Evolutionary conservation across 306 rosid genomes (phyloP), one percentile per base, ranked within the genome.

Genomic region (Gillenia trifoliata): DNA sequence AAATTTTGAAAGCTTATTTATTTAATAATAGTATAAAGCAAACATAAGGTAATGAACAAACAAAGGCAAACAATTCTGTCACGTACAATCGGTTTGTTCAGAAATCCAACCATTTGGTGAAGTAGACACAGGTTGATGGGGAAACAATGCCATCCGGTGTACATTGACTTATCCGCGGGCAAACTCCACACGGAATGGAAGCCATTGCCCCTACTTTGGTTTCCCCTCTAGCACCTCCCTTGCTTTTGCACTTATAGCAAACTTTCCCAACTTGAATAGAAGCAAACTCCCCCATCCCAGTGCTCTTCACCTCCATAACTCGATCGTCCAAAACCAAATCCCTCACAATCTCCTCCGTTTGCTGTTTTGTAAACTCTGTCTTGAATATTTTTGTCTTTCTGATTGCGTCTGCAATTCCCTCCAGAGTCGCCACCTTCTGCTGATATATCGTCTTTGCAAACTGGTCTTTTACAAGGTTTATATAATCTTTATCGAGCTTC

Each of bases 171-270:
- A 86, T 83, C 60, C 90, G 68, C 0, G 94, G 92, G 77, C 98
- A 93, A 79, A 89, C 93, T 65, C 90, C 92, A 52, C 97, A 93
- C 11, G 90, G 95, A 77, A 86, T 83, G 65, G 91, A 87, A 69
- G 93, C 86, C 84, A 86, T 72, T 67, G 85, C 82, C 26, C 85
- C 86, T 3, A 64, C 20, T 62, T 75, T 88, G 8, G 77, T 75
- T 26, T 88, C 92, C 67, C 75, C 89, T 74, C 31, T 81, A 33
- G 1, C 43, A 4, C 92, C 81, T 11, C 82, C 86, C 73, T 83
- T 91, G 73, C 78, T 83, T 63, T 69, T 76, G 86, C 89, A 69
- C 78, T 61, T 85, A 59, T 89, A 91, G 83, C 96, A 89, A 78
- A 86, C 68, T 73, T 78, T 84, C 20, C 93, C 96, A 28, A 71